A percentile compares a stretch with the other conserved stretches of the same genome.
Evolutionary conservation across 805 yeast species (phyloP).

Genomic region (Cyberlindnera nakhonratchasimensis): DNA sequence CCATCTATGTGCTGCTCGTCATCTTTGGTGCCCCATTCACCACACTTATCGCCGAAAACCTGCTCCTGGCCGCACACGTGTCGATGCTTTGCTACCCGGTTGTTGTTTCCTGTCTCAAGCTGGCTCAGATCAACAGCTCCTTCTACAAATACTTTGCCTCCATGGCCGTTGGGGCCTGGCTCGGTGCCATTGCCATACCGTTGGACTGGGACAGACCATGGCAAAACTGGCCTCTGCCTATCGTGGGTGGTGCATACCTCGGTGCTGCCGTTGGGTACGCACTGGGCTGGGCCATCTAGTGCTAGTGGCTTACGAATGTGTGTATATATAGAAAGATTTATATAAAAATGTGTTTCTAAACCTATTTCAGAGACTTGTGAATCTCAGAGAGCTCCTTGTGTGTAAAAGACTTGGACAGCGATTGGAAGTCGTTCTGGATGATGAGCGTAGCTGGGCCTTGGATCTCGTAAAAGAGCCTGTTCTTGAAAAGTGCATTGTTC

Average conservation of each 20-base stretch:
- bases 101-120: slow-evolving; percentile 50
- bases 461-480: slow-evolving; percentile 25
- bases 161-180: slow-evolving; percentile 70
- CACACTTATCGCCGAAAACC: slow-evolving; percentile 50
- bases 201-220: slow-evolving; percentile 97
- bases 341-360: not conserved
- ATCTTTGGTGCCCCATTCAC: slow-evolving; percentile 81
- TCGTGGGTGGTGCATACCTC: slow-evolving; percentile 69
- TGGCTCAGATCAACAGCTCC: slow-evolving; percentile 33
- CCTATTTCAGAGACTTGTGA: slow-evolving; percentile 13
- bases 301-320: not conserved
- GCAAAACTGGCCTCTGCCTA: slow-evolving; percentile 95
- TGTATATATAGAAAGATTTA: not conserved
- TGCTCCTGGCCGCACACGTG: slow-evolving; percentile 57
- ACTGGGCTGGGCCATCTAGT: slow-evolving; percentile 33
- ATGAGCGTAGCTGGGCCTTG: slow-evolving; percentile 32
- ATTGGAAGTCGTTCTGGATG: slow-evolving; percentile 20
- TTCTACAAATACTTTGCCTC: slow-evolving; percentile 33
- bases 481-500: slow-evolving; percentile 16
- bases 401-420: slow-evolving; percentile 11
- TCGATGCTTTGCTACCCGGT: slow-evolving; percentile 62
- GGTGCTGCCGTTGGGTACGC: slow-evolving; percentile 69
- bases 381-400: slow-evolving; percentile 14
- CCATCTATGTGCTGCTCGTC: slow-evolving; percentile 40
- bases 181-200: slow-evolving; percentile 92